These are phyloP conservation scores for Sungouiozyma ichnusensis DNA, from an alignment of 805 yeast genomes.

Conservation along the genomic window DNA sequence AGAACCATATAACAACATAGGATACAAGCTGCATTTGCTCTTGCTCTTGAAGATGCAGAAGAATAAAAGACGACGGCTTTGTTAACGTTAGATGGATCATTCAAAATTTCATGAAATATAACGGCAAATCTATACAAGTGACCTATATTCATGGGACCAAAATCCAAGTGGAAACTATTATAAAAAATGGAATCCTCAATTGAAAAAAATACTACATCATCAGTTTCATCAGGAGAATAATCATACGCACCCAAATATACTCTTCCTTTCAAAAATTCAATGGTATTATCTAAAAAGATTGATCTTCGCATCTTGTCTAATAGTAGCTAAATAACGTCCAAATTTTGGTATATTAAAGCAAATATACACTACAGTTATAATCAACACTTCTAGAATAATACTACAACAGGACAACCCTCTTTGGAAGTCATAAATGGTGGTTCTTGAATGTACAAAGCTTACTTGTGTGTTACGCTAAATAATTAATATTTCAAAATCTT, in stretches of 20 bases:
- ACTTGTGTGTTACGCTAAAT: too few species aligned
- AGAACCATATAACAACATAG: slow-evolving; percentile 90
- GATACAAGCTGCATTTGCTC: slow-evolving; percentile 92
- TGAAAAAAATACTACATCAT: slow-evolving; percentile 71
- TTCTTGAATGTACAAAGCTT: too few species aligned
- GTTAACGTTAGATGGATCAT: slow-evolving; percentile 71
- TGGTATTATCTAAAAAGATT: slow-evolving; percentile 27
- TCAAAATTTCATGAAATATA: slow-evolving; percentile 79
- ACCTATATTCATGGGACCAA: slow-evolving; percentile 93
- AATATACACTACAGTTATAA: too few species aligned
- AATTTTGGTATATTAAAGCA: too few species aligned
- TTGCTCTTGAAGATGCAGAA: slow-evolving; percentile 62
- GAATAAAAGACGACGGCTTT: slow-evolving; percentile 90
- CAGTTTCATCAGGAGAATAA: slow-evolving; percentile 63
- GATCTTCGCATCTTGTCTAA: slow-evolving; percentile 22
- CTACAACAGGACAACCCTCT: too few species aligned
- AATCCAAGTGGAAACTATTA: slow-evolving; percentile 91
- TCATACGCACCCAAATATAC: slow-evolving; percentile 89
- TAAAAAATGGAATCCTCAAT: slow-evolving; percentile 88
- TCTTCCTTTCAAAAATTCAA: slow-evolving; percentile 38
- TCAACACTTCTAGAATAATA: too few species aligned
- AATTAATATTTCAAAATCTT: too few species aligned
- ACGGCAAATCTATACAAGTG: slow-evolving; percentile 93
- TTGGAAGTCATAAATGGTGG: too few species aligned
- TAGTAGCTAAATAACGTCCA: too few species aligned